These are phyloP conservation scores for Drosera capensis DNA, from an alignment of 148 eudicot species.

Conservation along the genomic window DNA sequence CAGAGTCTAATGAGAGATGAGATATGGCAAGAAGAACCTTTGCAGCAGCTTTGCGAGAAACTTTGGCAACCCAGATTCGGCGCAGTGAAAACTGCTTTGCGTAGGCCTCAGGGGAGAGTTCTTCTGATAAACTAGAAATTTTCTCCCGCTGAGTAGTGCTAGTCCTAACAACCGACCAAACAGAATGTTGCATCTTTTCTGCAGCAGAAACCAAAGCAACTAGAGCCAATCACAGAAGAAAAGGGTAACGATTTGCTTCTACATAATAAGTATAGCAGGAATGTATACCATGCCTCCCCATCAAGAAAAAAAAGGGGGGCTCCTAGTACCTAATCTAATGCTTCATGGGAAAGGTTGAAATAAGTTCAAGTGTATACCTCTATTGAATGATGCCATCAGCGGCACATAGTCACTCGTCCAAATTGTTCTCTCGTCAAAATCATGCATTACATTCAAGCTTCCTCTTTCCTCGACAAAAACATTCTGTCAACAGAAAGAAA, in stretches of 20 bases:
- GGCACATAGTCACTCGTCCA: conserved; percentile 85
- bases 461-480: conserved; percentile 71
- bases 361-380: conserved; percentile 36
- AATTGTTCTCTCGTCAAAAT: conserved; percentile 84
- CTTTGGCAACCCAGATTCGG: conserved; percentile 91
- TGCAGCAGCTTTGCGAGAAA: conserved; percentile 63
- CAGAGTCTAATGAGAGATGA: neutral
- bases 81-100: conserved; percentile 50
- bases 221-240: conserved; percentile 1
- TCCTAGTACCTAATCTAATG: too few species aligned
- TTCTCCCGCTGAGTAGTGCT: conserved; percentile 18
- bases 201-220: conserved; percentile 7
- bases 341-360: neutral
- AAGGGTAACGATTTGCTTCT: neutral
- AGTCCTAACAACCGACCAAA: conserved; percentile 57
- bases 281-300: too few species aligned
- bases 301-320: too few species aligned
- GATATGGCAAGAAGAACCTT: conserved; percentile 39
- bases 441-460: conserved; percentile 48
- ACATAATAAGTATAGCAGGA: too few species aligned
- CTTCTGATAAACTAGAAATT: conserved; percentile 22
- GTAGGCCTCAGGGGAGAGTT: conserved; percentile 27
- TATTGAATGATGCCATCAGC: conserved; percentile 72
- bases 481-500: conserved; percentile 23
- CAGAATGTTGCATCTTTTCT: conserved; percentile 84